Conservation (phyloP, 192 early-diverging fungal genomes). For the Gorgonomyces haynaldii region DNA sequence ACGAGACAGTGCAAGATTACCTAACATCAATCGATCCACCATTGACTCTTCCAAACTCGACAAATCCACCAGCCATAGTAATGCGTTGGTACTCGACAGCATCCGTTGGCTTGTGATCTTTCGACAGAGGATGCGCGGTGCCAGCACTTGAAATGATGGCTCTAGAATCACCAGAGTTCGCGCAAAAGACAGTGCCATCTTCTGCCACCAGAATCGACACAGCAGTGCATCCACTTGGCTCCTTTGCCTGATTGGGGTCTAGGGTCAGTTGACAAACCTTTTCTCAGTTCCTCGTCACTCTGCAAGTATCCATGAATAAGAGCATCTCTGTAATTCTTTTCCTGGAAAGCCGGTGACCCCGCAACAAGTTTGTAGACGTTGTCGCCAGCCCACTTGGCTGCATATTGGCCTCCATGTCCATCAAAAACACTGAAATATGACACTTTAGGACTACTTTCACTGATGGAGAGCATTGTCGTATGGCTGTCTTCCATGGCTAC, state of each 20-base stretch:
- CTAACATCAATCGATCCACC: conserved; percentile 44
- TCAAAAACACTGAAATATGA: conserved; percentile 97
- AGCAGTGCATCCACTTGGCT: conserved; percentile 97
- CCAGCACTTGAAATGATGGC: conserved; percentile 75
- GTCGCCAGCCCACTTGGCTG: conserved; percentile 75
- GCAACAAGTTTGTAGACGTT: conserved; percentile 64
- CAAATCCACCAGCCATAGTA: conserved; percentile 83
- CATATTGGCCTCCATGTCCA: conserved; percentile 78
- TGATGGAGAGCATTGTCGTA: conserved; percentile 66
- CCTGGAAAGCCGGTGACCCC: conserved; percentile 47
- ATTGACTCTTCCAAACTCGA: conserved; percentile 97
- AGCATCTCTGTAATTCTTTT: conserved; percentile 59
- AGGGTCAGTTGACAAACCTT: conserved; percentile 32
- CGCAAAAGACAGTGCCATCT: conserved; percentile 67
- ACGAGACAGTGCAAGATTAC: conserved; percentile 90
- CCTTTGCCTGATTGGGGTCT: conserved; percentile 64
- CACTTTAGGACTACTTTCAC: conserved; percentile 21
- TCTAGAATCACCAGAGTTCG: conserved; percentile 95
- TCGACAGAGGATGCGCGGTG: conserved; percentile 62
- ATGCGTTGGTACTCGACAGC: conserved; percentile 72
- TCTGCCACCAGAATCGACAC: conserved; percentile 75
- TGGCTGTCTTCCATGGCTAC: conserved; percentile 97
- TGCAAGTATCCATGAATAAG: conserved; percentile 74
- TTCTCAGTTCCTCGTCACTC: conserved; percentile 65
- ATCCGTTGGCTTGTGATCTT: conserved; percentile 85